Evolutionary conservation across 805 yeast species (phyloP).

Genomic region (Tetrapisispora phaffii): DNA sequence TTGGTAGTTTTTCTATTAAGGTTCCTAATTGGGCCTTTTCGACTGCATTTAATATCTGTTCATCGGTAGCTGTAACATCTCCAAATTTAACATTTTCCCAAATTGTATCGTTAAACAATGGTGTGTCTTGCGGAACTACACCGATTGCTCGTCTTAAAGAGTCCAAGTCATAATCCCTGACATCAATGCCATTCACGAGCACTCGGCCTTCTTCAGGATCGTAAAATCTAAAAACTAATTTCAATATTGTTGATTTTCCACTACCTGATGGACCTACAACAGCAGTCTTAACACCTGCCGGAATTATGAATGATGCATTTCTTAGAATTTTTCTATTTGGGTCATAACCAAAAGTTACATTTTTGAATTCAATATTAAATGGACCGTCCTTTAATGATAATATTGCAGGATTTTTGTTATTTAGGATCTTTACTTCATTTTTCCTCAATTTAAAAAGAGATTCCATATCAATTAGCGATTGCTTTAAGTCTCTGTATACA

Average conservation of each 20-base stretch:
- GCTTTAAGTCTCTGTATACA: slow-evolving; percentile 89
- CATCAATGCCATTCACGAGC: slow-evolving; percentile 80
- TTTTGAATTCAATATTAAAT: slow-evolving; percentile 79
- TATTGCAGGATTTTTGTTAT: slow-evolving; percentile 52
- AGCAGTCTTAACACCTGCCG: slow-evolving; percentile 86
- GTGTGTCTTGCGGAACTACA: slow-evolving; percentile 96
- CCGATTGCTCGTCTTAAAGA: slow-evolving; percentile 69
- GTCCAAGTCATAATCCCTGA: slow-evolving; percentile 62
- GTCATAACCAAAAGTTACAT: slow-evolving; percentile 87
- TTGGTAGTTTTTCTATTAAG: slow-evolving; percentile 63
- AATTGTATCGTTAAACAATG: slow-evolving; percentile 84
- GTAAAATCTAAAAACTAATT: slow-evolving; percentile 80
- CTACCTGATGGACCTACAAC: slow-evolving; percentile 95
- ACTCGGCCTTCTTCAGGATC: slow-evolving; percentile 74
- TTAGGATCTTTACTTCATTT: slow-evolving; percentile 56
- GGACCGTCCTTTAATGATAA: slow-evolving; percentile 34
- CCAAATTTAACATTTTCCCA: slow-evolving; percentile 85
- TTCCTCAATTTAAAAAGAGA: slow-evolving; percentile 78
- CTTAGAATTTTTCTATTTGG: slow-evolving; percentile 77
- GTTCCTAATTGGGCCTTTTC: slow-evolving; percentile 57
- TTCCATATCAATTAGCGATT: slow-evolving; percentile 92
- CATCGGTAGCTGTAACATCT: slow-evolving; percentile 58
- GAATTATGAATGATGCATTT: slow-evolving; percentile 75
- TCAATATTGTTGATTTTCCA: slow-evolving; percentile 84
- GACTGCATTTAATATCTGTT: slow-evolving; percentile 57